These are phyloP conservation scores for Albophoma yamanashiensis DNA, from an alignment of 2,329 filamentous ascomycete genomes.

Conservation along the genomic window DNA sequence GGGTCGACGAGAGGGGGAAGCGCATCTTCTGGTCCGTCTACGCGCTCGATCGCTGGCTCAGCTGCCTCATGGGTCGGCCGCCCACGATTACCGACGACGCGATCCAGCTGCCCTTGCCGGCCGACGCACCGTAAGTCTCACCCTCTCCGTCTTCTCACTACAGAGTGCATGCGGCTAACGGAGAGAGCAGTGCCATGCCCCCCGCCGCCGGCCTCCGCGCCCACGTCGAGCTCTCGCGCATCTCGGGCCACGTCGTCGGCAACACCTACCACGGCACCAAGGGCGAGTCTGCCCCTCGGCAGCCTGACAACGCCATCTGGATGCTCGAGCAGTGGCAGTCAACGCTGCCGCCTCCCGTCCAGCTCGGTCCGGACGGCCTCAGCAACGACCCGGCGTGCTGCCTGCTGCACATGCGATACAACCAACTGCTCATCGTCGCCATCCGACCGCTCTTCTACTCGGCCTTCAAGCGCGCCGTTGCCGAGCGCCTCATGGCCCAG, in stretches of 20 bases:
- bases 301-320: constrained; percentile 27
- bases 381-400: constrained; percentile 31
- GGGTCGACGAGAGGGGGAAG: constrained; percentile 31
- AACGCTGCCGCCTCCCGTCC: constrained; percentile 25
- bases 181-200: constrained; percentile 27
- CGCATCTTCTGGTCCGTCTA: constrained; percentile 42
- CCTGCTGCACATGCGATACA: constrained; percentile 37
- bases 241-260: constrained; percentile 36
- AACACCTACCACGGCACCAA: constrained; percentile 29
- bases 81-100: constrained; percentile 35
- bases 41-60: constrained; percentile 36
- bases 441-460: constrained; percentile 36
- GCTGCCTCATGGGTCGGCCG: constrained; percentile 38
- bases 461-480: constrained; percentile 34
- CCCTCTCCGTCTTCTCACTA: background rate
- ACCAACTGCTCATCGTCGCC: constrained; percentile 38
- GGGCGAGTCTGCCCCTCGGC: constrained; percentile 14
- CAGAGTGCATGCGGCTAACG: background rate
- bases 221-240: constrained; percentile 34
- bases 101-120: constrained; percentile 30
- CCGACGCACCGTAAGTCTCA: constrained; percentile 26
- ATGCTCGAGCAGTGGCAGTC: constrained; percentile 31
- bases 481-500: constrained; percentile 24
- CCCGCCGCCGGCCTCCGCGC: constrained; percentile 31
- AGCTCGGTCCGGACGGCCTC: constrained; percentile 21